Percentiles rank a stretch among this genome's conserved stretches.
Evolutionary conservation across 306 rosid species (phyloP).

Genomic region (Begonia peltatifolia): DNA sequence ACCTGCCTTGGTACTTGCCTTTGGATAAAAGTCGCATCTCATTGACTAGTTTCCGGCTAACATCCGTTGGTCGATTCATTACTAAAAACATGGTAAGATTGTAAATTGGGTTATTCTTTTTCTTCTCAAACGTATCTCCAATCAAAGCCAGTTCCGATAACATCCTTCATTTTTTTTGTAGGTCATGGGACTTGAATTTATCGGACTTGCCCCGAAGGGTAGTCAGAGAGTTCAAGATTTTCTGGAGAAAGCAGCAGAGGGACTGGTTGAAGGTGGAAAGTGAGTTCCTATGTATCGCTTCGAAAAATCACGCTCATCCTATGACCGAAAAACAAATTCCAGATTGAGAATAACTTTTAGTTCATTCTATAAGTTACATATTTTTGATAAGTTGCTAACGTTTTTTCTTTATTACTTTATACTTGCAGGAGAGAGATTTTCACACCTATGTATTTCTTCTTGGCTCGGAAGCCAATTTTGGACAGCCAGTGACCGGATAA

Average conservation of each 20-base stretch:
- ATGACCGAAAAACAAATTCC: no score
- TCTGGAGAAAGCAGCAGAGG: conserved; percentile 87
- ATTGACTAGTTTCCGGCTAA: conserved; percentile 80
- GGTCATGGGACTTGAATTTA: conserved; percentile 66
- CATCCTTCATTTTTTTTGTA: conserved; percentile 9
- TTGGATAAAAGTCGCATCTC: conserved; percentile 79
- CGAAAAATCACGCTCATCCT: no score
- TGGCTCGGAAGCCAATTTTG: conserved; percentile 66
- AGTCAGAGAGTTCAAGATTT: conserved; percentile 87
- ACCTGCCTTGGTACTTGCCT: conserved; percentile 89
- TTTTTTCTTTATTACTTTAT: neutral
- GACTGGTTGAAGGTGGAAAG: conserved; percentile 95
- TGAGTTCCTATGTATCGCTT: conserved; percentile 23
- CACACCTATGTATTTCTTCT: conserved; percentile 93
- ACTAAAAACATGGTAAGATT: conserved; percentile 72
- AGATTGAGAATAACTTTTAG: no score
- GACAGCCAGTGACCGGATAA: conserved; percentile 12
- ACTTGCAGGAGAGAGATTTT: conserved; percentile 75
- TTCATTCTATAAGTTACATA: no score
- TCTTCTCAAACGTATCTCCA: no score
- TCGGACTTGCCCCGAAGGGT: conserved; percentile 84
- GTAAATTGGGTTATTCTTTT: no score
- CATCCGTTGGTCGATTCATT: conserved; percentile 64
- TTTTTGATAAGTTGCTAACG: no score
- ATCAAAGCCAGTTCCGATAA: no score